Evolutionary conservation across 2,329 filamentous ascomycete genomes (phyloP), one percentile per base, ranked within the genome.

Genomic region (Stemphylium beticola): DNA sequence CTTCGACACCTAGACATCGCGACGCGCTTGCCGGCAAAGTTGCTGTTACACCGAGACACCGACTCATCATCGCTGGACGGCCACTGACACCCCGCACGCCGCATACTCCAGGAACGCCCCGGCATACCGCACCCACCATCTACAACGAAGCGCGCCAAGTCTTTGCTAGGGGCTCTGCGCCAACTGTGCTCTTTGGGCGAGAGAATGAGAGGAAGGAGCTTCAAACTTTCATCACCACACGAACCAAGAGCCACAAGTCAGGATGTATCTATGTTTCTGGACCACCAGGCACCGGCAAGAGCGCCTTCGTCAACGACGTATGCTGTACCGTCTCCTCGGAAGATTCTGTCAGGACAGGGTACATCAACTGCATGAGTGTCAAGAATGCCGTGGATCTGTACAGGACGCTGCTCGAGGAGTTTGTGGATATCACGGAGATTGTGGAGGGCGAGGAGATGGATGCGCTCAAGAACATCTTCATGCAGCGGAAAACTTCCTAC

Each of bases 351-450:
- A 87, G 85, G 66, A 87, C 88, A 48, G 87, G 87, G 2, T 93
- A 93, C 69, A 84, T 99, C 81, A 99, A 99, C 74, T 99, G 95
- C 77, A 97, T 97, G 87, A 96, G 93, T 76, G 87, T 97, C 76
- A 96, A 95, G 69, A 91, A 87, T 31, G 91, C 92, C 2, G 87
- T 87, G 62, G 93, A 97, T 71, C 82, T 99, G 18, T 96, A 96
- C 75, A 83, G 84, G 58, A 93, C 88, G 17, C 79, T 99, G 15
- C 77, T 93, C 11, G 87, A 91, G 61, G 83, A 85, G 49, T 85
- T 93, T 37, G 83, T 83, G 11, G 81, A 87, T 50, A 81, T 83
- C 29, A 75, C 78, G 15, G 84, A 88, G 36, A 74, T 87, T 32
- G 77, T 83, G 9, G 89, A 90, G 64, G 84, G 84, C 56, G 85